Conservation (phyloP, 495 filamentous ascomycete genomes). For the Podospora australis region DNA sequence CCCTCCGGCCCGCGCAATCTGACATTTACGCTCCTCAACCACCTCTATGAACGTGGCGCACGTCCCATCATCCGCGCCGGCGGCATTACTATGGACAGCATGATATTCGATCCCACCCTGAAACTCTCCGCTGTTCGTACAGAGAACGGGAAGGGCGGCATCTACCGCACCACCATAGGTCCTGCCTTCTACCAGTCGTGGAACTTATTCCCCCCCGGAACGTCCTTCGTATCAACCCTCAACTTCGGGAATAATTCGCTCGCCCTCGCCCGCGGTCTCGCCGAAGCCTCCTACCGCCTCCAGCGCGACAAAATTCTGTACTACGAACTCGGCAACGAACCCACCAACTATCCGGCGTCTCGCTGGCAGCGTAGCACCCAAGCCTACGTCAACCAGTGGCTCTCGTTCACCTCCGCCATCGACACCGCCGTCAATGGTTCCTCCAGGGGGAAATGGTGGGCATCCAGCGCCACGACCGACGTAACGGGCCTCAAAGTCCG, state of each 20-base stretch:
- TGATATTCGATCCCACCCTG: conserved; percentile 11
- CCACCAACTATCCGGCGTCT: conserved; percentile 17
- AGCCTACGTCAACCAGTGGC: conserved; percentile 18
- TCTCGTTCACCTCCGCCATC: conserved; percentile 10
- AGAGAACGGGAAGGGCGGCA: conserved; percentile 18
- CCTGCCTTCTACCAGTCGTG: conserved; percentile 18
- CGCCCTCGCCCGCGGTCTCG: conserved; percentile 11
- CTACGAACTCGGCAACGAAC: conserved; percentile 23
- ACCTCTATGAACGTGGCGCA: conserved; percentile 16
- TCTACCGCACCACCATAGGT: conserved; percentile 17
- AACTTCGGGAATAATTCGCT: conserved; percentile 22
- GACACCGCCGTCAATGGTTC: background rate
- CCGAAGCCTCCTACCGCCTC: conserved; percentile 9
- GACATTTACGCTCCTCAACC: conserved; percentile 16
- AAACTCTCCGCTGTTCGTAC: conserved; percentile 13
- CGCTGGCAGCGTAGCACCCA: conserved; percentile 16
- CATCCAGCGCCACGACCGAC: conserved; percentile 17
- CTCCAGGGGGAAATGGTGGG: conserved; percentile 15
- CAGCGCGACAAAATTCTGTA: conserved; percentile 17
- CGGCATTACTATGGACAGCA: conserved; percentile 22
- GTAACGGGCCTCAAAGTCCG: conserved; percentile 14
- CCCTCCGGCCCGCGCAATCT: conserved; percentile 12
- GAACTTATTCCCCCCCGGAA: conserved; percentile 18
- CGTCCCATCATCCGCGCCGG: conserved; percentile 18
- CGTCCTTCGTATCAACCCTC: conserved; percentile 17